A percentile compares a stretch with the other conserved stretches of the same genome.
Conservation (phyloP, 2,329 filamentous ascomycete species). For the Malbranchea zuffiana region DNA sequence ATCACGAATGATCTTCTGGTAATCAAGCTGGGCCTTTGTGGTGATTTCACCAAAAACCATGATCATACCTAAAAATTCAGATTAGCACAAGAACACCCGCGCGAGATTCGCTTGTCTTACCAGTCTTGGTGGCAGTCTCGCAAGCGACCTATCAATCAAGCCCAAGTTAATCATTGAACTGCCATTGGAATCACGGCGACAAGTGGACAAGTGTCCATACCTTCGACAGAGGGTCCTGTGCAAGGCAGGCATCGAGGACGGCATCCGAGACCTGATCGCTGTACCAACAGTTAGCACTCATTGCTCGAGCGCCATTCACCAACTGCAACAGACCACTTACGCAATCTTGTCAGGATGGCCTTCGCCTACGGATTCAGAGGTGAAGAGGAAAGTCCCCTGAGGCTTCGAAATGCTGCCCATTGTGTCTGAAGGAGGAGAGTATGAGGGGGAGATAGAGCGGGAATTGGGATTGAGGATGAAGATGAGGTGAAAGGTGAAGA, state of each 20-base stretch:
- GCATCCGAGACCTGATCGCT: slow-evolving; percentile 96
- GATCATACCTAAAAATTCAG: slow-evolving; percentile 53
- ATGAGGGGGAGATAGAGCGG: slow-evolving; percentile 19
- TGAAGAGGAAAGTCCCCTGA: slow-evolving; percentile 70
- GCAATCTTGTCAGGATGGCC: slow-evolving; percentile 95
- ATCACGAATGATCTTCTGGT: slow-evolving; percentile 91
- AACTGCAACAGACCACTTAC: slow-evolving; percentile 32
- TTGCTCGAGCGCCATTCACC: slow-evolving; percentile 12
- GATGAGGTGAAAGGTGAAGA: slow-evolving; percentile 12
- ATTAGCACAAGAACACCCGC: slow-evolving; percentile 7
- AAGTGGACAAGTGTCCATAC: slow-evolving; percentile 26
- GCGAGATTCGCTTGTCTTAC: slow-evolving; percentile 38
- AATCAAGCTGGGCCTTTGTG: slow-evolving; percentile 90
- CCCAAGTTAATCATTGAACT: neutral
- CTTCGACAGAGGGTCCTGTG: slow-evolving; percentile 93
- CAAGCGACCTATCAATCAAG: slow-evolving; percentile 58
- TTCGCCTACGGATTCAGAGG: slow-evolving; percentile 81
- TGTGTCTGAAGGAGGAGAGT: slow-evolving; percentile 31
- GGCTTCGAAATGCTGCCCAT: slow-evolving; percentile 38
- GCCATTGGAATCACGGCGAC: neutral
- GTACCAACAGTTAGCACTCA: slow-evolving; percentile 11
- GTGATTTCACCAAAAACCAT: slow-evolving; percentile 99
- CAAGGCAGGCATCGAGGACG: slow-evolving; percentile 93
- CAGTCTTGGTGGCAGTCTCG: slow-evolving; percentile 99
- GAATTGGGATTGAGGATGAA: slow-evolving; percentile 16